A percentile compares a stretch with the other conserved stretches of the same genome.
Evolutionary conservation across 2,329 filamentous ascomycete species (phyloP).

Genomic region (Calonectria leucothoes): DNA sequence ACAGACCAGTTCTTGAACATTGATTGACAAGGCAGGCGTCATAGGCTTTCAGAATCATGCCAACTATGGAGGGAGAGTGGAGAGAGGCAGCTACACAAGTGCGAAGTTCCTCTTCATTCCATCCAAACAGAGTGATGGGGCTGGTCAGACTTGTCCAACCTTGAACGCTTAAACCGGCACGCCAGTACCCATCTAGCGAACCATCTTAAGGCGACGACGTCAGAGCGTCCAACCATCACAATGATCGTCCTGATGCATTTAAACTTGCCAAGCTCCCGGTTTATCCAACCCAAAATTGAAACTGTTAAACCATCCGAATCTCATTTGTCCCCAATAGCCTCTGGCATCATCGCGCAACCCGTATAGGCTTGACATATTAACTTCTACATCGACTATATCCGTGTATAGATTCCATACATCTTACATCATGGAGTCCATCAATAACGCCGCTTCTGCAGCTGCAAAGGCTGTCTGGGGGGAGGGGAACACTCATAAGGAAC

Average conservation of each 20-base stretch:
- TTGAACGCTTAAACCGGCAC: neutral
- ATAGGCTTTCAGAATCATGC: neutral
- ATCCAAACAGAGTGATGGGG: neutral
- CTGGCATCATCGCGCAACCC: neutral
- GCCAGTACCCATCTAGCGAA: neutral
- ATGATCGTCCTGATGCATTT: slow-evolving; percentile 3
- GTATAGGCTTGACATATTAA: neutral
- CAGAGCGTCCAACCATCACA: neutral
- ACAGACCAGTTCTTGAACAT: neutral
- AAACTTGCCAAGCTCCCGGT: neutral
- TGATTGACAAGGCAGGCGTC: neutral
- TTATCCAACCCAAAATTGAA: neutral
- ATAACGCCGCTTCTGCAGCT: slow-evolving; percentile 59
- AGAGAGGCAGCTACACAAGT: neutral
- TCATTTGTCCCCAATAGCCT: neutral
- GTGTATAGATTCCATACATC: neutral
- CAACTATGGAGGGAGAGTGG: neutral
- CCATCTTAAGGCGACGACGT: slow-evolving; percentile 6
- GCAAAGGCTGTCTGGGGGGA: slow-evolving; percentile 58
- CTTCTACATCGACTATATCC: neutral
- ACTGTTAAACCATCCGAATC: neutral
- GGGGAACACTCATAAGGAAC: slow-evolving; percentile 65
- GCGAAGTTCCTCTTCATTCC: too few relatives aligned
- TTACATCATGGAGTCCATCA: slow-evolving; percentile 71
- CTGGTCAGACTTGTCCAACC: neutral